Evolutionary conservation across 2,329 filamentous ascomycete genomes (phyloP).

Genomic region (Neophaeococcomyces aloes): DNA sequence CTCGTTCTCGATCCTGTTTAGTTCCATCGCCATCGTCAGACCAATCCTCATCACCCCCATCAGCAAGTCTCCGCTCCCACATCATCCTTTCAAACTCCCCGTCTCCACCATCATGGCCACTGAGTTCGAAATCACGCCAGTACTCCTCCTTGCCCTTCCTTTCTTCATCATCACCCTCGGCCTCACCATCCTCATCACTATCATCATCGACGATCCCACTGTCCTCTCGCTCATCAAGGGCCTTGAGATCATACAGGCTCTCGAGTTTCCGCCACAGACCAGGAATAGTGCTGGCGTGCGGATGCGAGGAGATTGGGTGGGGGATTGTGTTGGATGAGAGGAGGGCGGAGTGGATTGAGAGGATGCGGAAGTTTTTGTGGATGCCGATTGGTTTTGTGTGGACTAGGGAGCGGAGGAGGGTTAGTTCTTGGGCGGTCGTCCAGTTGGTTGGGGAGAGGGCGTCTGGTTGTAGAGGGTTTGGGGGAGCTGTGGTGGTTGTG

Average conservation of each 20-base stretch:
- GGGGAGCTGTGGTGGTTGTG: neutral
- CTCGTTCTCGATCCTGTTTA: constrained; percentile 24
- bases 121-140: constrained; percentile 58
- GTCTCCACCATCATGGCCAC: too few species aligned
- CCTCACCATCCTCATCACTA: constrained; percentile 28
- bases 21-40: constrained; percentile 9
- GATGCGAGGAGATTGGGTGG: constrained; percentile 37
- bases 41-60: constrained; percentile 22
- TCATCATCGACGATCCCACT: constrained; percentile 46
- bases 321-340: constrained; percentile 70
- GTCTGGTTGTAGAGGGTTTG: neutral
- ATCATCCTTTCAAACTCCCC: constrained; percentile 39
- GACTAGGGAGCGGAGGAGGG: constrained; percentile 84
- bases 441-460: constrained; percentile 43
- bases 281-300: constrained; percentile 64
- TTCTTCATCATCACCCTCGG: neutral
- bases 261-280: constrained; percentile 85
- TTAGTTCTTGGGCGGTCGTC: constrained; percentile 92
- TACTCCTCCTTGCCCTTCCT: constrained; percentile 41
- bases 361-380: constrained; percentile 89
- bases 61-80: constrained; percentile 37
- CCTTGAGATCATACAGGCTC: constrained; percentile 72
- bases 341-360: constrained; percentile 70
- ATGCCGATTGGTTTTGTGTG: constrained; percentile 94
- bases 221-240: constrained; percentile 73